These are phyloP conservation scores for Magnusiomyces ingens DNA, from an alignment of 1,139 yeast genomes.

Conservation along the genomic window DNA sequence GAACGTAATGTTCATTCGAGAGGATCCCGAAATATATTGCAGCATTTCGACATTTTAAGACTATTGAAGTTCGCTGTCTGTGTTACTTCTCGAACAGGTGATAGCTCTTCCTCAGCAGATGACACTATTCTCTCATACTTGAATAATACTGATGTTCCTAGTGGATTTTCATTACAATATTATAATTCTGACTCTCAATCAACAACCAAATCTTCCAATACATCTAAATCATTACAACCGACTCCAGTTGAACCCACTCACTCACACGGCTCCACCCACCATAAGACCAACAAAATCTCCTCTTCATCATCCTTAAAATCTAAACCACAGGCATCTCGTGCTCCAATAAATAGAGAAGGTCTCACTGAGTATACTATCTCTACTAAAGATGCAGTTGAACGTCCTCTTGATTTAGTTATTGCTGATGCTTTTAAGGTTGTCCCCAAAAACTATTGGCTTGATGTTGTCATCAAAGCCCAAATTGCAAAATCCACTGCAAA, in stretches of 20 bases:
- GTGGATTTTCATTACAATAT: slow-evolving; percentile 27
- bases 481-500: slow-evolving; percentile 66
- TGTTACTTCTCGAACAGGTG: slow-evolving; percentile 3
- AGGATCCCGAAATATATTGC: slow-evolving; percentile 38
- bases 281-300: slow-evolving; percentile 7
- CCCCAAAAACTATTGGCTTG: slow-evolving; percentile 59
- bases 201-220: slow-evolving; percentile 5
- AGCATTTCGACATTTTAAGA: slow-evolving; percentile 25
- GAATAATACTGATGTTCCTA: slow-evolving; percentile 20
- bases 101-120: background rate
- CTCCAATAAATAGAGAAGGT: slow-evolving; percentile 22
- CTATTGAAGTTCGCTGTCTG: slow-evolving; percentile 28
- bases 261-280: slow-evolving; percentile 10
- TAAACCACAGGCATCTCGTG: background rate
- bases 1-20: slow-evolving; percentile 48
- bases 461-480: slow-evolving; percentile 55
- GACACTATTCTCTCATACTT: slow-evolving; percentile 21
- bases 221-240: slow-evolving; percentile 3
- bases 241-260: slow-evolving; percentile 5
- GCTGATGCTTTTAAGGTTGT: slow-evolving; percentile 52
- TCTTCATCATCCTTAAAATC: background rate
- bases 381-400: slow-evolving; percentile 24
- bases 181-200: slow-evolving; percentile 16
- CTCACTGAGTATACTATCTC: slow-evolving; percentile 23
- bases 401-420: slow-evolving; percentile 50